Conservation (phyloP, 192 early-diverging fungal species). For the Coemansia sp. region DNA sequence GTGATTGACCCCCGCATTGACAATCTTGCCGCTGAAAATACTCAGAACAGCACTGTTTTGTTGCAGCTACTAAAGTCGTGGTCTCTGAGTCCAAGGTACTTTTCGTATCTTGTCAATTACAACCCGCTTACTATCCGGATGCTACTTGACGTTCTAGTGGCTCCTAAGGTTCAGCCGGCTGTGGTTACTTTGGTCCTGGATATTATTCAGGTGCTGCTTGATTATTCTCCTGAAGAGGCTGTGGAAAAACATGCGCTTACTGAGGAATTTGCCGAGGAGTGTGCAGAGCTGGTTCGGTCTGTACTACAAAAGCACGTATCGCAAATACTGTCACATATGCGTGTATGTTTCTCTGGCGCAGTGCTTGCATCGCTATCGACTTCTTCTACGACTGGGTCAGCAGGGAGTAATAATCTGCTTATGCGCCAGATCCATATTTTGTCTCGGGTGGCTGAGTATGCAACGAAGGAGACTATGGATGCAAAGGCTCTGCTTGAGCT, state of each 20-base stretch:
- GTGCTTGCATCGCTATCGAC: background rate
- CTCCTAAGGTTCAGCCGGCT: conserved; percentile 72
- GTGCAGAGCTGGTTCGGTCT: conserved; percentile 4
- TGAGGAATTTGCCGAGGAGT: conserved; percentile 24
- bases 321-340: conserved; percentile 45
- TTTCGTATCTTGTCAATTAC: conserved; percentile 64
- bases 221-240: conserved; percentile 38
- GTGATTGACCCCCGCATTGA: conserved; percentile 72
- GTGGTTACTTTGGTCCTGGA: conserved; percentile 72
- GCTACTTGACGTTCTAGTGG: conserved; percentile 71
- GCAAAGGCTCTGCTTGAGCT: conserved; percentile 74
- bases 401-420: conserved; percentile 19
- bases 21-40: conserved; percentile 76
- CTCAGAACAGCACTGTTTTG: conserved; percentile 79
- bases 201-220: conserved; percentile 71
- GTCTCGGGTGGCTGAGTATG: conserved; percentile 72
- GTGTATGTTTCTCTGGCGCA: conserved; percentile 32
- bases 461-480: conserved; percentile 61
- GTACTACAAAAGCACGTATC: conserved; percentile 37
- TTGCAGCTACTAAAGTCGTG: conserved; percentile 77
- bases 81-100: conserved; percentile 67
- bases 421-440: conserved; percentile 78
- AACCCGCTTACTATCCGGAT: conserved; percentile 65
- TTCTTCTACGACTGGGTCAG: background rate
- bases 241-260: conserved; percentile 49